Percentiles rank a stretch among this genome's conserved stretches.
Evolutionary conservation across 139 green algal species (phyloP).

Genomic region (Micromonas commoda): DNA sequence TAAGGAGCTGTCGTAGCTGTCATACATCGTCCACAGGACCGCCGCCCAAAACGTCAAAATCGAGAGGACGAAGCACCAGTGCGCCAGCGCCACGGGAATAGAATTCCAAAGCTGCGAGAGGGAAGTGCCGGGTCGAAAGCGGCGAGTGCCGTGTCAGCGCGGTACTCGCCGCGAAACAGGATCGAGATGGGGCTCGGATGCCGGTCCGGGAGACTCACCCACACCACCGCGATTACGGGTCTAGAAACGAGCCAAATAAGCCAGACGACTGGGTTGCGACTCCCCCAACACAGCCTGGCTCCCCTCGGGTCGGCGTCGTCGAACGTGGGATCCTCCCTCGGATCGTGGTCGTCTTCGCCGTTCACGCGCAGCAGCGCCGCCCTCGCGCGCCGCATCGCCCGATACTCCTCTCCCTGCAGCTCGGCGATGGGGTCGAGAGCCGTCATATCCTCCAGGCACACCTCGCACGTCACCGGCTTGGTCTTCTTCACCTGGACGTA

Average conservation of each 20-base stretch:
- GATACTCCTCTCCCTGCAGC: no score
- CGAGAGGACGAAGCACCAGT: no score
- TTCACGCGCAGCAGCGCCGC: not conserved
- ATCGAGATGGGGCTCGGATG: no score
- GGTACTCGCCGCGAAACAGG: no score
- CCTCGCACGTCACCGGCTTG: not conserved
- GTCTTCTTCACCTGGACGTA: not conserved
- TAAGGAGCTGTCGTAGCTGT: no score
- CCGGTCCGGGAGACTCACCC: not conserved
- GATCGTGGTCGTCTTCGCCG: not conserved
- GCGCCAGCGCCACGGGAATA: no score
- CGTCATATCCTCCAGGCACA: not conserved
- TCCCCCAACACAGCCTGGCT: not conserved
- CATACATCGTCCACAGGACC: no score
- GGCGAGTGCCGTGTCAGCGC: no score
- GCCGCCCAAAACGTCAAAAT: no score
- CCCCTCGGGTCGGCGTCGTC: not conserved
- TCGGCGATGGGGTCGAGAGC: not conserved
- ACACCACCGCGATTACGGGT: not conserved
- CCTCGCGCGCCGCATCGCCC: not conserved
- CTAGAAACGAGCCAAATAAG: not conserved
- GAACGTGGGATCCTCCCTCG: not conserved
- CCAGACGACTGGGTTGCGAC: not conserved
- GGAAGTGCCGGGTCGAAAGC: no score
- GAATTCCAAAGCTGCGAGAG: no score